A percentile compares a stretch with the other conserved stretches of the same genome.
phyloP scores from a whole-genome alignment of 306 rosid species.

The Castanopsis chinensis region DNA sequence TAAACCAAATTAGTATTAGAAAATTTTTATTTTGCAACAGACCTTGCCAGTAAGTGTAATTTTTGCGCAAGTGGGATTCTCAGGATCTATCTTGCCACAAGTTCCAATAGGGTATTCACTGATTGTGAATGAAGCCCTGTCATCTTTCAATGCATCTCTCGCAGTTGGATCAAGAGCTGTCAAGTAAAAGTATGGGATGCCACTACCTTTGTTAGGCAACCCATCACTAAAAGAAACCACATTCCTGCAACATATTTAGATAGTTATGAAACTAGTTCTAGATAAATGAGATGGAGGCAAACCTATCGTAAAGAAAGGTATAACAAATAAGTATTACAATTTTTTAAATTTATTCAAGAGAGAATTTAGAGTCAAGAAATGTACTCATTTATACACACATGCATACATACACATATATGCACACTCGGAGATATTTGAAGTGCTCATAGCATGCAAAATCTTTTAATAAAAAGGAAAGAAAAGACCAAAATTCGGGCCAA shows the following conservation, averaged over 20 bases:
- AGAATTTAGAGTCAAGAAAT: neutral
- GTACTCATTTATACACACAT: neutral
- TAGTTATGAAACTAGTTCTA: neutral
- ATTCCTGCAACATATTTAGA: constrained; percentile 50
- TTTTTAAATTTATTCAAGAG: neutral
- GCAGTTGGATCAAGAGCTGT: constrained; percentile 90
- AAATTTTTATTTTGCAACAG: constrained; percentile 10
- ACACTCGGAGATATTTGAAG: too few relatives aligned
- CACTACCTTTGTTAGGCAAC: constrained; percentile 53
- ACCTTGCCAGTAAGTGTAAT: constrained; percentile 87
- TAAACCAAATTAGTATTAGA: neutral
- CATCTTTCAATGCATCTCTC: constrained; percentile 55
- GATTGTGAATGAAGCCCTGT: constrained; percentile 73
- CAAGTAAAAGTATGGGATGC: constrained; percentile 89
- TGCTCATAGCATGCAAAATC: too few relatives aligned
- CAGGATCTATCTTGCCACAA: constrained; percentile 78
- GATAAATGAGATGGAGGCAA: neutral
- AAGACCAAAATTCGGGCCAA: too few relatives aligned
- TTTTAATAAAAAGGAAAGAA: too few relatives aligned
- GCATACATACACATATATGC: too few relatives aligned
- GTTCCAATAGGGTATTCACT: constrained; percentile 86
- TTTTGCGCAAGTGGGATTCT: constrained; percentile 88
- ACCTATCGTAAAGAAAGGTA: neutral
- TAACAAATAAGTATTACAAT: neutral
- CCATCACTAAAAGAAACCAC: constrained; percentile 94